Evolutionary conservation across 768 basidiomycete species (phyloP).

Genomic region (Boletus barrowsii): DNA sequence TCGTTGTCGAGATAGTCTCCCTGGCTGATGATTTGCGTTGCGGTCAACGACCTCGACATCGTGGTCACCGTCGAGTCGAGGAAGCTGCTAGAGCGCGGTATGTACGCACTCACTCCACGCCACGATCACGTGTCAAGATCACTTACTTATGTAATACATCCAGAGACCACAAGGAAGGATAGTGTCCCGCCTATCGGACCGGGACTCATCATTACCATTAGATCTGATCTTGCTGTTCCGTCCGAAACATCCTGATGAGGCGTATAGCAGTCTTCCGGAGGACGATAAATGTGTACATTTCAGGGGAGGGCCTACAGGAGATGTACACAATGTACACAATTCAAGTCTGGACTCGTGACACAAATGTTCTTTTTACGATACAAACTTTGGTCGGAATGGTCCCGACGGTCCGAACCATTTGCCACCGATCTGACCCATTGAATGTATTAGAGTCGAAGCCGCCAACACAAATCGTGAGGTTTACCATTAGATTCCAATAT

Average conservation of each 20-base stretch:
- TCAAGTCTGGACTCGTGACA: background rate
- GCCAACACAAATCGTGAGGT: conserved; percentile 1
- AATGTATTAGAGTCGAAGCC: conserved; percentile 3
- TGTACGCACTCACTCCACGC: conserved; percentile 1
- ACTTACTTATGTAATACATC: background rate
- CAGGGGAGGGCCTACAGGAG: background rate
- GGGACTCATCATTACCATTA: background rate
- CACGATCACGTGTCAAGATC: conserved; percentile 21
- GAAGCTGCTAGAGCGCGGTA: background rate
- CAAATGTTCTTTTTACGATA: conserved; percentile 6
- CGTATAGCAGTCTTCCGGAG: background rate
- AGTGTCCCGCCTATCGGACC: conserved; percentile 4
- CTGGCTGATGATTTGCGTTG: conserved; percentile 67
- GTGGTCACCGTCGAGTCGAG: conserved; percentile 23
- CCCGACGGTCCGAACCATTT: conserved; percentile 49
- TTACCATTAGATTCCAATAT: conserved; percentile 77
- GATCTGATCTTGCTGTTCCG: conserved; percentile 5
- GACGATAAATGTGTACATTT: conserved; percentile 8
- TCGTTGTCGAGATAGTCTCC: conserved; percentile 80
- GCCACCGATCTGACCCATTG: conserved; percentile 32
- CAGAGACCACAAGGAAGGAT: too few relatives aligned
- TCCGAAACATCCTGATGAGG: conserved; percentile 11
- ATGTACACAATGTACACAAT: background rate
- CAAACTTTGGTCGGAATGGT: conserved; percentile 38
- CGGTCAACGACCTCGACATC: conserved; percentile 72